Conservation (phyloP, 495 filamentous ascomycete genomes). For the Penicillium salamii region DNA sequence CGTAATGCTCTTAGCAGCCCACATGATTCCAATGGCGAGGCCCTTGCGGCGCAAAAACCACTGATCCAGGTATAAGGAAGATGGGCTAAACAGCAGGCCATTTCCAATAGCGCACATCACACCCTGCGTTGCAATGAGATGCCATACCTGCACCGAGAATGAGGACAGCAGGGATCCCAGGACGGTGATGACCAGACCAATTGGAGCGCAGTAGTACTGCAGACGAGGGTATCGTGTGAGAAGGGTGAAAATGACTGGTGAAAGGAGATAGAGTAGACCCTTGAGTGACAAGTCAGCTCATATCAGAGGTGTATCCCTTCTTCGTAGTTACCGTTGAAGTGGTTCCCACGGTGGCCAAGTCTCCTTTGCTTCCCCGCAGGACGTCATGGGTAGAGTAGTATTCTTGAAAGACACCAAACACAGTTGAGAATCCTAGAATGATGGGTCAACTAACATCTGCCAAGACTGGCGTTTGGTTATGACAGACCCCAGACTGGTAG, state of each 20-base stretch:
- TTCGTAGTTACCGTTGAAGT: constrained; percentile 34
- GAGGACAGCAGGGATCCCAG: constrained; percentile 42
- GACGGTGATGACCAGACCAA: constrained; percentile 43
- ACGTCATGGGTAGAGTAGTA: constrained; percentile 36
- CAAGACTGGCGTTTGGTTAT: not conserved
- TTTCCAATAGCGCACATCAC: constrained; percentile 53
- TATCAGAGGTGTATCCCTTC: not conserved
- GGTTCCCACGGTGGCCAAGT: constrained; percentile 53
- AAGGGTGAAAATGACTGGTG: constrained; percentile 49
- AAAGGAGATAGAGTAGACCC: constrained; percentile 57
- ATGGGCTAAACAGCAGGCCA: constrained; percentile 49
- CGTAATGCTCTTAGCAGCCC: constrained; percentile 49
- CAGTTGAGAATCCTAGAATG: constrained; percentile 44
- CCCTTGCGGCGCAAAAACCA: constrained; percentile 56
- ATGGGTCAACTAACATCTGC: not conserved
- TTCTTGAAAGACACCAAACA: constrained; percentile 52
- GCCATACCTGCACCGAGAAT: constrained; percentile 48
- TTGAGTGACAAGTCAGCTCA: constrained; percentile 16
- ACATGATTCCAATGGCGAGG: constrained; percentile 54
- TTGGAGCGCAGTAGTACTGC: constrained; percentile 35
- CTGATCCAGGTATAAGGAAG: constrained; percentile 54
- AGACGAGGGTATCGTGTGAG: constrained; percentile 47
- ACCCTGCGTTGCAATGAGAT: constrained; percentile 55
- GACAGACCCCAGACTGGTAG: constrained; percentile 60
- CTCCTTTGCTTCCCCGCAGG: constrained; percentile 32